Conservation (phyloP, 139 green algal species). For the Chlorella sorokiniana region DNA sequence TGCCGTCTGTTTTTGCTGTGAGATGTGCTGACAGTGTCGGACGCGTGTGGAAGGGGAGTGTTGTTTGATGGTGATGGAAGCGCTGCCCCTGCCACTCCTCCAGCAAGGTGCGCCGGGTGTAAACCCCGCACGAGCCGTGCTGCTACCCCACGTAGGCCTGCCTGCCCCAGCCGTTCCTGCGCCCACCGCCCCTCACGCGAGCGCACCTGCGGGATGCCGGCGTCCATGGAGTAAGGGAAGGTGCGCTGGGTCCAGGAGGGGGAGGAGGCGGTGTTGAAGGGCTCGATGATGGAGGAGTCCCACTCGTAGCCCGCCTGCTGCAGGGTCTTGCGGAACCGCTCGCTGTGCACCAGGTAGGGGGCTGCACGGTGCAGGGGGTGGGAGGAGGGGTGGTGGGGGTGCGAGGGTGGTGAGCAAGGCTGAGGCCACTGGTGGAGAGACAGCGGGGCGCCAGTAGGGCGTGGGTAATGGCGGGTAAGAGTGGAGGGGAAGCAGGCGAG, state of each 20-base stretch:
- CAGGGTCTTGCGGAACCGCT: neutral
- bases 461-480: neutral
- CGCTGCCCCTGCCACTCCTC: too few species aligned
- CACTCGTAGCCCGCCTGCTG: neutral
- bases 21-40: too few species aligned
- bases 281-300: slow-evolving; percentile 32
- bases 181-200: too few species aligned
- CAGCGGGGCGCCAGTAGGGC: too few species aligned
- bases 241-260: neutral
- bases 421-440: too few species aligned
- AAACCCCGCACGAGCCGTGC: too few species aligned
- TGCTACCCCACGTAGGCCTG: too few species aligned
- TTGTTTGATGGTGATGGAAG: too few species aligned
- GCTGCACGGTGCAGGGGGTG: neutral
- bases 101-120: too few species aligned
- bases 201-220: slow-evolving; percentile 21
- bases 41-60: too few species aligned
- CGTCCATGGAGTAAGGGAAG: slow-evolving; percentile 37
- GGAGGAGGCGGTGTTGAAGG: slow-evolving; percentile 11
- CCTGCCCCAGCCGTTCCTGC: too few species aligned
- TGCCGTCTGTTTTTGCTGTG: neutral
- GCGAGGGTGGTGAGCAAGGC: neutral
- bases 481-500: too few species aligned
- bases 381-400: neutral
- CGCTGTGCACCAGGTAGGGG: slow-evolving; percentile 31